A percentile compares a stretch with the other conserved stretches of the same genome.
These are phyloP conservation scores for Phaeosphaeriaceae sp. DNA, from an alignment of 2,329 filamentous ascomycete genomes.

Conservation along the genomic window DNA sequence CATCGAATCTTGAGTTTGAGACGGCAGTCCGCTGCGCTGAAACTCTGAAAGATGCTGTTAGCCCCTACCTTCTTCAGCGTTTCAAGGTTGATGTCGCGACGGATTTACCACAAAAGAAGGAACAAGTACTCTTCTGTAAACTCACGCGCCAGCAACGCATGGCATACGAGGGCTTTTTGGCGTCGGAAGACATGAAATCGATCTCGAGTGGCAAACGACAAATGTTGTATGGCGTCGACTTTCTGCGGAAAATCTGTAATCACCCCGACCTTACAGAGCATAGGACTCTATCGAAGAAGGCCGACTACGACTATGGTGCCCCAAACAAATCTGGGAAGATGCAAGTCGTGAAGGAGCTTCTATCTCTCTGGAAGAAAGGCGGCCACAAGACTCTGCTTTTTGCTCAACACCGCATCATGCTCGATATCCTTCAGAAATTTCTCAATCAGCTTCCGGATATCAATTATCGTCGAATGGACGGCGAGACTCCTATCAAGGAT, in stretches of 20 bases:
- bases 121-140: slow-evolving; percentile 96
- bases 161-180: slow-evolving; percentile 81
- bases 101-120: slow-evolving; percentile 92
- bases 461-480: slow-evolving; percentile 90
- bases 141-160: slow-evolving; percentile 79
- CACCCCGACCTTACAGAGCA: slow-evolving; percentile 88
- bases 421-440: slow-evolving; percentile 90
- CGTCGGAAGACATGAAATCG: slow-evolving; percentile 82
- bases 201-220: slow-evolving; percentile 79
- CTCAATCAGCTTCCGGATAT: slow-evolving; percentile 72
- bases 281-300: slow-evolving; percentile 63
- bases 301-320: slow-evolving; percentile 78
- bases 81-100: slow-evolving; percentile 93
- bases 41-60: slow-evolving; percentile 91
- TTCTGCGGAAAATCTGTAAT: slow-evolving; percentile 95
- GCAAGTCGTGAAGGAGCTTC: slow-evolving; percentile 86
- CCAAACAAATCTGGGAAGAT: slow-evolving; percentile 89
- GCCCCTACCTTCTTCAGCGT: slow-evolving; percentile 88
- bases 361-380: slow-evolving; percentile 89
- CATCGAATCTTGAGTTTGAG: slow-evolving; percentile 91
- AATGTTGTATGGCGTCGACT: slow-evolving; percentile 87
- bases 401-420: slow-evolving; percentile 91
- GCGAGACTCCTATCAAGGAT: slow-evolving; percentile 83
- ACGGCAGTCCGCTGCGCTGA: slow-evolving; percentile 94
- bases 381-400: slow-evolving; percentile 95